Base-by-base conservation (phyloP, 2,329 filamentous ascomycete genomes). In the Botrytis byssoidea region DNA sequence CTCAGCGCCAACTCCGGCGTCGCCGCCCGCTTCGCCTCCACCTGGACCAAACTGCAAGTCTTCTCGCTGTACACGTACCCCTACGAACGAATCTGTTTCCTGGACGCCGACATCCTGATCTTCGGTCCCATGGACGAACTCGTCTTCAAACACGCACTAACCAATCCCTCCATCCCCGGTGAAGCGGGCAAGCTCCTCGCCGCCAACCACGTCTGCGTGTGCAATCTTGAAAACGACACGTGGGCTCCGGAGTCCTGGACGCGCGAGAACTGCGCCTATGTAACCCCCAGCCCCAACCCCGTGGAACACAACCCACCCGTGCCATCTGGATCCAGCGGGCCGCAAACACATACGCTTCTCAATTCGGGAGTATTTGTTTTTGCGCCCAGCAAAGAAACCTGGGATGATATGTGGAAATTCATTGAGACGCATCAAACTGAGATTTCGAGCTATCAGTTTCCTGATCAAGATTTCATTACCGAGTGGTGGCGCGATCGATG, bases 91-190 rank as follows among this genome's bases (percentile, higher is more conserved):
- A 88, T 97, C 46, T 91, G 95, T 42, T 92, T 93, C 82, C 86
- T 97, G 66, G 94, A 97, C 83, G 91, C 91, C 78, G 94, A 97
- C 84, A 97, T 97, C 93, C 84, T 97, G 55, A 89, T 93, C 9
- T 83, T 91, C 75, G 86, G 86, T 77, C 95, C 96, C 83, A 96
- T 97, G 92, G 94, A 97, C 81, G 93, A 96, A 83, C 85, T 97
- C 74, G 96, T 97, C 91, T 88, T 29, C 46, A 55, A 92, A 16
- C 77, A 96, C 32, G 83, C 87, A 72, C 86, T 96, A 60, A 3
- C 91, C 14, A 35, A 32, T 5, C 29, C 35, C 5, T 4, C 37
- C 6, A 4, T 29, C 8, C 14, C 25, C 0, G 61, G 63, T 1
- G 70, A 72, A 25, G 14, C 16, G 0, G 70, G 70, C 8, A 72